Evolutionary conservation across 2,329 filamentous ascomycete genomes (phyloP), one percentile per base, ranked within the genome.

Genomic region (Colletotrichum musae): DNA sequence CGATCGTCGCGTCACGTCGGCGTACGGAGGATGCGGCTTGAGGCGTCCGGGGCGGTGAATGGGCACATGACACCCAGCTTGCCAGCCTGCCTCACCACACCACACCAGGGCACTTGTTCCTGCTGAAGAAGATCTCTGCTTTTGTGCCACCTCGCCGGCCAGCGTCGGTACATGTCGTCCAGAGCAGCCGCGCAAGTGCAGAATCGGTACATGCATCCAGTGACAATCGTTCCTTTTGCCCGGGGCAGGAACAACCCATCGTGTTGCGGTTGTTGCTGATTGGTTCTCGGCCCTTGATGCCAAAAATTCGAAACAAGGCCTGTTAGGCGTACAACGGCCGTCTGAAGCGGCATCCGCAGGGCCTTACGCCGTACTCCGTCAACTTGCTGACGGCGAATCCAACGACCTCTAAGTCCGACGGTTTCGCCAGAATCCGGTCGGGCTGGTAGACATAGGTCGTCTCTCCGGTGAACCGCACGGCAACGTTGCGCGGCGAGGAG

Each of bases 371-470:
- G 32, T 36, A 10, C 32, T 36, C 32, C 32, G 32, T 36, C 32
- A 36, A 10, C 45, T 16, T 5, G 43, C 21, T 36, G 6, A 47
- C 12, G 1, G 45, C 2, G 15, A 43, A n/a, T 43, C 24, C 56
- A 4, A 28, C 15, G 12, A 58, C 16, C 41, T 48, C 16, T 6
- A 48, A 58, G 6, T 28, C 24, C 41, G 26, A 21, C 16, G 32
- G 47, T 24, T 58, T 21, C 5, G 16, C 18, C 43, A 58, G 6
- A 1, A 41, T 32, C 1, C 28, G n/a, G 16, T 47, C 43, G 13
- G 56, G 56, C 21, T 47, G 28, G 43, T 48, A 58, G 26, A 58
- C 16, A 24, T 21, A 58, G 2, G 41, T 47, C 16, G 56, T 58
- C 18, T 58, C 41, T 2, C 56, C 41, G n/a, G 18, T 28, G 26